These are phyloP conservation scores for Sclerotinia borealis DNA, from an alignment of 2,329 filamentous ascomycete genomes.

Conservation along the genomic window DNA sequence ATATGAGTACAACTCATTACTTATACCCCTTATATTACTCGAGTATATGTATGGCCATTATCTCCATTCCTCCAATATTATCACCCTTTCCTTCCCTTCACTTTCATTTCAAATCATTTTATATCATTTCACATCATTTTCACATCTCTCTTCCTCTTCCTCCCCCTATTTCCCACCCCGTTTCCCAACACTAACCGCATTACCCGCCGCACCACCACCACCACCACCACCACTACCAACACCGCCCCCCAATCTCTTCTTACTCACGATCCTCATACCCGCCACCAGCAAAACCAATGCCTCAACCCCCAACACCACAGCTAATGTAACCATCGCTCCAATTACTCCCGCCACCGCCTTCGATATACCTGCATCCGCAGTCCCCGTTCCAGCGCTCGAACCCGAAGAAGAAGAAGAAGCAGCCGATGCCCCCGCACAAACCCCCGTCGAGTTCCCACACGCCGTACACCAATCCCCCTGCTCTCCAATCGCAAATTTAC, in stretches of 20 bases:
- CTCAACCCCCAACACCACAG: constrained; percentile 53
- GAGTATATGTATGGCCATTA: background rate
- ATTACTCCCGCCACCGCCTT: constrained; percentile 75
- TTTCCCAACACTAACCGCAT: background rate
- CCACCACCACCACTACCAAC: background rate
- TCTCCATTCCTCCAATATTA: too few relatives aligned
- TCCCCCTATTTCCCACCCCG: background rate
- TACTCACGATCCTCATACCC: constrained; percentile 53
- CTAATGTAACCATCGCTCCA: constrained; percentile 62
- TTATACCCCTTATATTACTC: too few relatives aligned
- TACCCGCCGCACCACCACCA: background rate
- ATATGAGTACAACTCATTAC: background rate
- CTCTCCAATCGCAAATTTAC: constrained; percentile 59
- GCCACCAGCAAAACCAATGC: constrained; percentile 47
- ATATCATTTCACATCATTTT: too few relatives aligned
- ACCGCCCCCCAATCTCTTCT: constrained; percentile 36
- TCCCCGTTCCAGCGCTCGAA: constrained; percentile 22
- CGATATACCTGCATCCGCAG: constrained; percentile 43
- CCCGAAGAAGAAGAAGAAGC: constrained; percentile 24
- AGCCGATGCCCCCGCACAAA: constrained; percentile 48
- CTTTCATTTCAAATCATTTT: too few relatives aligned
- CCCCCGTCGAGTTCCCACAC: constrained; percentile 67
- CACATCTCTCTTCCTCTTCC: background rate
- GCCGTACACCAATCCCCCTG: constrained; percentile 64
- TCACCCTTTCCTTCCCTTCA: too few relatives aligned